Evolutionary conservation across 257 asterid species (phyloP), one percentile per base, ranked within the genome.

Genomic region (Capsicum chinense): DNA sequence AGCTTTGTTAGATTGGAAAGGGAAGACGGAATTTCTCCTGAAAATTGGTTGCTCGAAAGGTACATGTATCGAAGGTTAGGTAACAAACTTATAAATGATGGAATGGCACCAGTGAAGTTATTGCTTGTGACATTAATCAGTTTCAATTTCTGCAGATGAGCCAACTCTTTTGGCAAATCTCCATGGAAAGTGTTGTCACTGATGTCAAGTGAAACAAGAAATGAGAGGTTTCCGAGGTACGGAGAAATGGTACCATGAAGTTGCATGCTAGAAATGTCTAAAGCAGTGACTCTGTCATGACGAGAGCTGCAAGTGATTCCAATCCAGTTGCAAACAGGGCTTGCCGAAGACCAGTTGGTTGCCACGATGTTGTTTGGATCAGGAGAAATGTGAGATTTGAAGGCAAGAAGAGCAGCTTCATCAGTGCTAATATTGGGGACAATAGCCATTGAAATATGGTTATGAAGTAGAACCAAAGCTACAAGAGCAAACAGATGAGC

Each of bases 41-140:
- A 64, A 26, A 64, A 64, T 11, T 64, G 71, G 44, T 64, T 63
- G 14, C 15, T 19, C 7, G 69, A 63, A 63, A 63, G 42, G 69
- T 3, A 9, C 69, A 21, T 9, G 33, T 9, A 9, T 9, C 42
- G 69, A 63, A 63, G 69, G 16, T 63, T 63, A 4, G 69, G 15
- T 63, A 63, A 63, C 69, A n/a, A 63, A 63, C 69, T 63, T 21
- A 63, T 21, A 63, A 63, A 63, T 4, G 69, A 63, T 63, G 69
- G 69, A 3, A 63, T 63, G 69, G 14, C 15, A 63, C 69, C 42
- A 63, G 69, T 63, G 15, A 63, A 63, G 42, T 63, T 21, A 63
- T 63, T 63, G 2, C 39, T 10, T 21, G 39, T 9, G 69, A 9
- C 7, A 63, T 63, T 21, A 9, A 63, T 21, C 39, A 63, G 69